Base-by-base conservation (phyloP, 768 basidiomycete species). In the Dictyophora rubrovolvata region DNA sequence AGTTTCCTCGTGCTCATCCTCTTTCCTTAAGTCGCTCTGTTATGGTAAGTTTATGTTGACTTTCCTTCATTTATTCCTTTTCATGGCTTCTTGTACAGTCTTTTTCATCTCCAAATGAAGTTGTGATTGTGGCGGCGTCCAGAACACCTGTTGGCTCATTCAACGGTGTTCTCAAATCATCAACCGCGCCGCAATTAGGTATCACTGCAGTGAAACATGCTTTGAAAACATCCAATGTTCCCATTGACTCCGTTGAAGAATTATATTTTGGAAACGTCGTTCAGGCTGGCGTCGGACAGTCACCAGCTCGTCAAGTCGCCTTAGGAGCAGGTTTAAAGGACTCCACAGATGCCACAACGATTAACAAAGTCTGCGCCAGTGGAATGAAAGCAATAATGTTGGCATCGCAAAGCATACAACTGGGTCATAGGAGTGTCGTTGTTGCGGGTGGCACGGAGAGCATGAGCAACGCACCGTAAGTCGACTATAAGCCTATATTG, bases 361-460 rank as follows among this genome's bases (percentile, higher is more conserved):
- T 99, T 76, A 99, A 99, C 83, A 99, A 99, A 77, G 96, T 99
- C 71, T 99, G 96, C 72, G 96, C 96, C 5, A 93, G 90, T 56
- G 96, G 96, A 62, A 77, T 99, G 80, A 98, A 98, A 74, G 80
- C 94, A 28, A 83, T 98, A 74, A 96, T 93, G 72, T 79, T 98
- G 62, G 96, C 92, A 58, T 80, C 92, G 23, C 96, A 98, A 76
- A 83, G 80, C 66, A 92, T 99, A 67, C 80, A 85, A 70, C 78
- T 85, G 21, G 96, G 96, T 54, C 84, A 95, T 69, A 84, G 87
- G 61, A 83, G 74, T 46, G 81, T 96, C 53, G 87, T 96, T 65
- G 91, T 85, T 22, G 94, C 94, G 59, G 96, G 96, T 65, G 96
- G 96, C 61, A 96, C 93, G 92, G 96, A 99, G 77, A 93, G 90